Percentiles rank a stretch among this genome's conserved stretches.
Evolutionary conservation across 108 stramenopile species (phyloP).

Genomic region (Pseudonitzschia multiseries): DNA sequence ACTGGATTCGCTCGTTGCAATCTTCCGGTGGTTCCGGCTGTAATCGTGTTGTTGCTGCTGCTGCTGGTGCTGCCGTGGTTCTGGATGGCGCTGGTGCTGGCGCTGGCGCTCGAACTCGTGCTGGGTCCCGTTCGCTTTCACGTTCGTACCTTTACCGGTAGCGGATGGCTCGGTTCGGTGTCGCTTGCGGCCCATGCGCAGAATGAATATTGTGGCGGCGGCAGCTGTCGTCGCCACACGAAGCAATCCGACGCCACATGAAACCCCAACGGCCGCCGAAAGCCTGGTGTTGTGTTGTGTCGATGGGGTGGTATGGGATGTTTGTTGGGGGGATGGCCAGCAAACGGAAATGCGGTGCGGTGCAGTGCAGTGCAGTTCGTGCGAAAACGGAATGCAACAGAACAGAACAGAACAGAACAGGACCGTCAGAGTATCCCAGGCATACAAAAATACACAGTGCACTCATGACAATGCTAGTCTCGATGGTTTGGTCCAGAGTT

Average conservation of each 20-base stretch:
- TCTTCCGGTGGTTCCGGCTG: neutral
- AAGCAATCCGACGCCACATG: conserved; percentile 75
- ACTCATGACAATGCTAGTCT: no score
- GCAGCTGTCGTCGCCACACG: conserved; percentile 36
- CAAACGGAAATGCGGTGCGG: no score
- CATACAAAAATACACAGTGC: no score
- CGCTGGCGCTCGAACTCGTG: neutral
- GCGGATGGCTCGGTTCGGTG: conserved; percentile 2
- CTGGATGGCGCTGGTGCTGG: neutral
- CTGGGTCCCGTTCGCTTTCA: no score
- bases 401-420: no score
- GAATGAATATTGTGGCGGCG: conserved; percentile 22
- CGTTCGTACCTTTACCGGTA: no score
- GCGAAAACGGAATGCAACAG: neutral
- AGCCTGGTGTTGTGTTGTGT: conserved; percentile 22
- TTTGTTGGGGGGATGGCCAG: no score
- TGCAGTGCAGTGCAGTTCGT: no score
- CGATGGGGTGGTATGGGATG: no score
- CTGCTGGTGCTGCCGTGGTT: no score
- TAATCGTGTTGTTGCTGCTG: neutral
- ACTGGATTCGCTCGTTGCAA: neutral
- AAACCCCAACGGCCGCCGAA: conserved; percentile 86
- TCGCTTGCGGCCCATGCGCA: conserved; percentile 22
- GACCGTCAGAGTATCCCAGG: no score
- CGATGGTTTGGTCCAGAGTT: no score